These are phyloP conservation scores for Pseudogymnoascus sp. DNA, from an alignment of 2,329 filamentous ascomycete species.

Conservation along the genomic window DNA sequence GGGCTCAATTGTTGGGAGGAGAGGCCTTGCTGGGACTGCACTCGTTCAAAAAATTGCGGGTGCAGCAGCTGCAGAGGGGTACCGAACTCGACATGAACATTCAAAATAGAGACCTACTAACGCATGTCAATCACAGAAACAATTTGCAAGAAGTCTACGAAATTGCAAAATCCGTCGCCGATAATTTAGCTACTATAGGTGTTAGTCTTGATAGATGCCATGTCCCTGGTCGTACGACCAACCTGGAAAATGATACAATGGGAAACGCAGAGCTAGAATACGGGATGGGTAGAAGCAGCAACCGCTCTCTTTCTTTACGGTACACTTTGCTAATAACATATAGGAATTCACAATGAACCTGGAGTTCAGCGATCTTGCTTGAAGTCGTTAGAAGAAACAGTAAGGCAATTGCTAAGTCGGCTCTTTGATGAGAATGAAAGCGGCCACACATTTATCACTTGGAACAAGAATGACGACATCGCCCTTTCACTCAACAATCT, in stretches of 20 bases:
- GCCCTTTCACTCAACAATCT: slow-evolving; percentile 18
- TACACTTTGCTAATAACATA: slow-evolving; percentile 27
- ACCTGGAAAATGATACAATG: slow-evolving; percentile 32
- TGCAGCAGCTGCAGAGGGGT: slow-evolving; percentile 15
- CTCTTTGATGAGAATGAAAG: slow-evolving; percentile 25
- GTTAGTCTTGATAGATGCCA: slow-evolving; percentile 45
- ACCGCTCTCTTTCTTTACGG: slow-evolving; percentile 16
- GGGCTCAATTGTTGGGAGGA: slow-evolving; percentile 36
- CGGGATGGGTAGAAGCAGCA: slow-evolving; percentile 33
- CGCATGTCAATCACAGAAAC: background rate
- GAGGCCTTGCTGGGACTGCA: slow-evolving; percentile 32
- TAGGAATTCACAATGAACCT: slow-evolving; percentile 41
- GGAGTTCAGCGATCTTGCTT: slow-evolving; percentile 21
- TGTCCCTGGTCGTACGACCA: slow-evolving; percentile 42
- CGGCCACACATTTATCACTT: slow-evolving; percentile 10
- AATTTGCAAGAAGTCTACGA: slow-evolving; percentile 5
- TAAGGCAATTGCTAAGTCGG: slow-evolving; percentile 34
- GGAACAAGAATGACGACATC: slow-evolving; percentile 18
- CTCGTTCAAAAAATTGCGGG: background rate
- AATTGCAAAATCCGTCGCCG: slow-evolving; percentile 24
- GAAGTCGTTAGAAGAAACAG: too few species aligned
- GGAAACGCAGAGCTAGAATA: slow-evolving; percentile 32
- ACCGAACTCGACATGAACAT: background rate
- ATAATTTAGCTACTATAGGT: slow-evolving; percentile 39
- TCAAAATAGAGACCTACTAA: background rate